Percentiles rank a stretch among this genome's conserved stretches.
phyloP scores from a whole-genome alignment of 1,284 basidiomycete genomes.

The Apiotrichum laibachii region DNA sequence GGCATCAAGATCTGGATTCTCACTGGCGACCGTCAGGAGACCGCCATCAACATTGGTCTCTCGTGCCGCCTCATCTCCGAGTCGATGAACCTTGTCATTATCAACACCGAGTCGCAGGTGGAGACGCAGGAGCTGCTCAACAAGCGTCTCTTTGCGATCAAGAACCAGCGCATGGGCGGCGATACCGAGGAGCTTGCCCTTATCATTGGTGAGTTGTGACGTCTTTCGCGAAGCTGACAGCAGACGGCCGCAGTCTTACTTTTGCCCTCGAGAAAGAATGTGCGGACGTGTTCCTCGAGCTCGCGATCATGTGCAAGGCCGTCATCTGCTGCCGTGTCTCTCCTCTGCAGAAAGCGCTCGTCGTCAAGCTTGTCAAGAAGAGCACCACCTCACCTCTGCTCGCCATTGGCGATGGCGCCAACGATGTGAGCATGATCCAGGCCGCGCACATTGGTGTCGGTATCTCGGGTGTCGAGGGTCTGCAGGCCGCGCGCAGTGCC shows the following conservation, averaged over 20 bases:
- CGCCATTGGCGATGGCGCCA: conserved; percentile 74
- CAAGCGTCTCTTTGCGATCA: conserved; percentile 85
- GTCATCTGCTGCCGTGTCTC: conserved; percentile 68
- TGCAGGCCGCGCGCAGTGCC: conserved; percentile 94
- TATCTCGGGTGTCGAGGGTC: conserved; percentile 96
- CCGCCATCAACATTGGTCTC: conserved; percentile 98
- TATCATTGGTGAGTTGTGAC: conserved; percentile 69
- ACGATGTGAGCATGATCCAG: conserved; percentile 63
- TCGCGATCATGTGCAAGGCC: conserved; percentile 92
- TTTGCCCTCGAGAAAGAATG: conserved; percentile 92
- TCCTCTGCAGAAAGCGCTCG: conserved; percentile 94
- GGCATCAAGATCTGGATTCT: conserved; percentile 99
- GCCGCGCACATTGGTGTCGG: conserved; percentile 77
- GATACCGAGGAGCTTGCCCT: conserved; percentile 93
- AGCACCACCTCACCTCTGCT: conserved; percentile 86
- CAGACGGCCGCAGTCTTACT: conserved; percentile 90
- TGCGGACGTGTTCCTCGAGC: conserved; percentile 82
- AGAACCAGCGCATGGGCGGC: conserved; percentile 83
- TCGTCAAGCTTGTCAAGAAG: conserved; percentile 98
- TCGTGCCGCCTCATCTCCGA: conserved; percentile 95
- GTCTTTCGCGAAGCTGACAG: not conserved
- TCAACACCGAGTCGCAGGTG: conserved; percentile 83
- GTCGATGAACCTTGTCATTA: conserved; percentile 95
- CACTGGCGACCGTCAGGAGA: conserved; percentile 97
- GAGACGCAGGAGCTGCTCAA: conserved; percentile 85